Conservation (phyloP, 305 asterid species). For the Plantago lanceolata region DNA sequence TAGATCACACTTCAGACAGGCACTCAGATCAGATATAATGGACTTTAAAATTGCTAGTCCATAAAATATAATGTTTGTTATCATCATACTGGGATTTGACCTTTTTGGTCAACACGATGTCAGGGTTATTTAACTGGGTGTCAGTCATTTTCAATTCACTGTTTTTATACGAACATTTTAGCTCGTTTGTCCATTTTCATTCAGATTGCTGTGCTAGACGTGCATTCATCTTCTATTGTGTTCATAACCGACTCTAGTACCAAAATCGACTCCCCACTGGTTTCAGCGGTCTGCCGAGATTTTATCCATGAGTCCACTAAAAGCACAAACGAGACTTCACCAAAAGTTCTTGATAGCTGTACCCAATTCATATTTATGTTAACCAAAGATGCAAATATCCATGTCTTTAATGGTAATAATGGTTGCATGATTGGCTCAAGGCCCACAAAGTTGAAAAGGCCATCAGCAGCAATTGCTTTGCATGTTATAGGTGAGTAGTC, state of each 20-base stretch:
- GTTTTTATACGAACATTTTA: conserved; percentile 16
- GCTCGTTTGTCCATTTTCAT: conserved; percentile 26
- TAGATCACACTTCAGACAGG: no score
- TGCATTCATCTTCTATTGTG: conserved; percentile 52
- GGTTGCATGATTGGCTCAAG: conserved; percentile 51
- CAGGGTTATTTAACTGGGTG: conserved; percentile 7
- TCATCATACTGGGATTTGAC: no score
- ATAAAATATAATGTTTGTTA: neutral
- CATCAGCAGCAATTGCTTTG: conserved; percentile 64
- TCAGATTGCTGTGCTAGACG: conserved; percentile 82
- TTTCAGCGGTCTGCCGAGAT: conserved; percentile 45
- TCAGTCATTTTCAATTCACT: conserved; percentile 10
- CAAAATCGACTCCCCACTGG: conserved; percentile 40
- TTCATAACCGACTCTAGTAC: conserved; percentile 52
- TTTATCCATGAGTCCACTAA: conserved; percentile 31
- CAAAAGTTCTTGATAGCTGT: conserved; percentile 36
- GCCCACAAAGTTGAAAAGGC: conserved; percentile 54
- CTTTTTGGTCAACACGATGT: neutral
- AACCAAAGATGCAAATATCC: conserved; percentile 59
- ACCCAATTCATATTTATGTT: conserved; percentile 43
- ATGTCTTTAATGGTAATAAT: conserved; percentile 46
- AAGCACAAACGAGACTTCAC: conserved; percentile 40
- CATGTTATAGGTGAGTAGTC: conserved; percentile 72
- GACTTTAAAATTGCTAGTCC: no score
- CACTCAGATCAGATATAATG: no score